Conservation (phyloP, 2,329 filamentous ascomycete genomes). For the Blastomyces parvus region DNA sequence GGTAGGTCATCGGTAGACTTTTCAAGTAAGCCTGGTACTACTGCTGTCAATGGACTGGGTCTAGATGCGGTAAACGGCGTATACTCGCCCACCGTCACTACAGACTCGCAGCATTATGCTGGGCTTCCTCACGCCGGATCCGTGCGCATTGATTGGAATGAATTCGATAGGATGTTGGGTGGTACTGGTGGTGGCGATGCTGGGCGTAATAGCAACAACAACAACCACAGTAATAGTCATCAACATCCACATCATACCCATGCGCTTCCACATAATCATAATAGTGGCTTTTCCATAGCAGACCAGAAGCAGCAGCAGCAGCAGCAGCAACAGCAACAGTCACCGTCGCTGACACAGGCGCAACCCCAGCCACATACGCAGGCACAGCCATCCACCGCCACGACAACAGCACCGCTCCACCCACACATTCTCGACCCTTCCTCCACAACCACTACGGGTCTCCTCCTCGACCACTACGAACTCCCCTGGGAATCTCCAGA, state of each 20-base stretch:
- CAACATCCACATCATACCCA: slow-evolving; percentile 10
- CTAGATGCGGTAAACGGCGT: not conserved
- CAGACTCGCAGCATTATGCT: not conserved
- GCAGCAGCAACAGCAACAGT: too few species aligned
- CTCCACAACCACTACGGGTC: not conserved
- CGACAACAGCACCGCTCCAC: not conserved
- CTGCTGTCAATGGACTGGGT: not conserved
- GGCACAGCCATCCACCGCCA: not conserved
- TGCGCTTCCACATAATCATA: slow-evolving; percentile 10
- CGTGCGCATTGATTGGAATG: slow-evolving; percentile 25
- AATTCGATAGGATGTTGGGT: slow-evolving; percentile 29
- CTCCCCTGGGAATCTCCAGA: slow-evolving; percentile 3
- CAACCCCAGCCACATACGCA: not conserved
- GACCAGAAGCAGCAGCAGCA: not conserved
- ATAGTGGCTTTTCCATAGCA: slow-evolving; percentile 3
- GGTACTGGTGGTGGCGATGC: slow-evolving; percentile 11
- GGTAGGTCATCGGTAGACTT: not conserved
- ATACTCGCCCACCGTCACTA: not conserved
- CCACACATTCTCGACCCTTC: slow-evolving; percentile 1
- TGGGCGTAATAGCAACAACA: slow-evolving; percentile 4
- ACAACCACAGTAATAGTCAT: slow-evolving; percentile 12
- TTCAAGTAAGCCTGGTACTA: not conserved
- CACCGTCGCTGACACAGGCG: not conserved
- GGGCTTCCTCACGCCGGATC: not conserved
- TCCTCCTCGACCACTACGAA: slow-evolving; percentile 6